Conservation (phyloP, 140 eudicot species). For the Oenanthe javanica region DNA sequence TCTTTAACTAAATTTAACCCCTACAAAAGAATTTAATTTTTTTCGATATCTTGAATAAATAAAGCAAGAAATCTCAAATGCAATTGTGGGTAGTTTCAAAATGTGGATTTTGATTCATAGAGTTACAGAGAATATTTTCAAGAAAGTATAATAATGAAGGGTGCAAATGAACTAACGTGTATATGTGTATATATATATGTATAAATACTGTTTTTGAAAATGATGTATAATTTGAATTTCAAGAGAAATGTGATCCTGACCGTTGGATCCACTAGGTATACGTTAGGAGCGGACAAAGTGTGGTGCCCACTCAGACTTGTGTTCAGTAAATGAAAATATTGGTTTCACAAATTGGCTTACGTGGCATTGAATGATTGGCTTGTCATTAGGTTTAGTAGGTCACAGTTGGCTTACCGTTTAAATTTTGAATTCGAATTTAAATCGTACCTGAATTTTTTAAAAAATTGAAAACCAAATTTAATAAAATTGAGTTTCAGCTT, state of each 20-base stretch:
- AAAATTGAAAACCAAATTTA: too few species aligned
- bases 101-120: not conserved
- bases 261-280: constrained; percentile 53
- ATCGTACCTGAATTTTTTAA: constrained; percentile 3
- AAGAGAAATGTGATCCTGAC: constrained; percentile 31
- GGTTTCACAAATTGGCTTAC: not conserved
- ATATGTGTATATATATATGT: not conserved
- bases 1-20: constrained; percentile 11
- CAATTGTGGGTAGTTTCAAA: not conserved
- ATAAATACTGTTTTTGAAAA: constrained; percentile 30
- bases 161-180: not conserved
- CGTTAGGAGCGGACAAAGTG: constrained; percentile 77
- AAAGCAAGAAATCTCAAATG: not conserved
- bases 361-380: constrained; percentile 3
- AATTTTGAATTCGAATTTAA: constrained; percentile 63
- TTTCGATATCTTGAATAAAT: not conserved
- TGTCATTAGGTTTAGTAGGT: constrained; percentile 22
- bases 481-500: too few species aligned
- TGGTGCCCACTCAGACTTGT: constrained; percentile 28
- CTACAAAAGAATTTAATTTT: not conserved
- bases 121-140: not conserved
- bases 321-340: constrained; percentile 7
- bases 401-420: constrained; percentile 24
- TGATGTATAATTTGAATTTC: constrained; percentile 57
- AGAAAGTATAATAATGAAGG: not conserved